Evolutionary conservation across 345 rosid species (phyloP), one percentile per base, ranked within the genome.

Genomic region (Trapa bicornis): DNA sequence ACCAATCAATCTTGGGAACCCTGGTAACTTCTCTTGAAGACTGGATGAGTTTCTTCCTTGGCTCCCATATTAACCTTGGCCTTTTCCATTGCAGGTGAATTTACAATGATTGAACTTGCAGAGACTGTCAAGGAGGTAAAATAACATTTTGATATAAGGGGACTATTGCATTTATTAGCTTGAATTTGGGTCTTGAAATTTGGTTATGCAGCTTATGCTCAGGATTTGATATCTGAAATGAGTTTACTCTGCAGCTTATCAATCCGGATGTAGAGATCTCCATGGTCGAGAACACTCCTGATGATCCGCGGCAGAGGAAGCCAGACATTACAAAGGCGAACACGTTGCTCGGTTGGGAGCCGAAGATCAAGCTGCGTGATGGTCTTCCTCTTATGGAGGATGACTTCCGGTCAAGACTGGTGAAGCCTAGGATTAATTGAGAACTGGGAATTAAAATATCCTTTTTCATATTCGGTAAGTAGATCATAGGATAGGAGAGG

Each of bases 371-470:
- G 77, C 76, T 93, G 66, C 83, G 89, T 0, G 92, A 93, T 57
- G 98, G 97, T 6, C 97, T 90, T 76, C 94, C 97, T 3, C 86
- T 85, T n/a, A 93, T 93, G 98, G 98, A 93, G 82, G 90, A 84
- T 7, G 98, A 93, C 81, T 93, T 93, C 77, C 74, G 97, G 39
- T 77, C 42, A 73, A 88, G 98, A 81, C 98, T 93, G 53, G 84
- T 80, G 0, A 83, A 85, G 39, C 64, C 81, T 45, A 67, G 75
- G 60, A 82, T 80, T 68, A 79, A 76, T 47, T 89, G 80, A 50
- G 63, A 42, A 38, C 68, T 11, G 11, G 15, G 48, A 67, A 36
- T 12, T 6, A 32, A 48, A 47, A 45, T 14, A 15, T 15, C 22
- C 61, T 57, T 58, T 35, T 6, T 16, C 12, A 41, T 33, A 58